Percentiles rank a stretch among this genome's conserved stretches.
These are phyloP conservation scores for Pestalotiopsis sp. DNA, from an alignment of 2,329 filamentous ascomycete species.

Conservation along the genomic window DNA sequence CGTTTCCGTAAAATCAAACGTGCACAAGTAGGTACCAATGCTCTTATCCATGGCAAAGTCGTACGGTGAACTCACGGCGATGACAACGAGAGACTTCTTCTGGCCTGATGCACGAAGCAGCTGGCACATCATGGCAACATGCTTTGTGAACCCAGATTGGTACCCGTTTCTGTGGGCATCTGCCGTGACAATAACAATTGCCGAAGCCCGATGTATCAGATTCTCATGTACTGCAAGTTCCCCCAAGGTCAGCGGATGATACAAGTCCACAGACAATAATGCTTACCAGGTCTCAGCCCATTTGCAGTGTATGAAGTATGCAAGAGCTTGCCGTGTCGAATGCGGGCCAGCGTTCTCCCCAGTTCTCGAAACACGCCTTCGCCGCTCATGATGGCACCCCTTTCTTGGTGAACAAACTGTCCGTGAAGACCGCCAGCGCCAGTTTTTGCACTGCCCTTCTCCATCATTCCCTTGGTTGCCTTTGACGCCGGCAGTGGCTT, in stretches of 20 bases:
- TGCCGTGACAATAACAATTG: conserved; percentile 88
- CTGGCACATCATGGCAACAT: conserved; percentile 93
- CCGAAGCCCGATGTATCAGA: conserved; percentile 83
- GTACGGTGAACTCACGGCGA: conserved; percentile 93
- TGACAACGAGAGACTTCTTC: conserved; percentile 87
- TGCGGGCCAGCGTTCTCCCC: conserved; percentile 83
- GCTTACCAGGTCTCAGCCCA: conserved; percentile 74
- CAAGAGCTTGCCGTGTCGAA: conserved; percentile 81
- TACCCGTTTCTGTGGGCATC: conserved; percentile 94
- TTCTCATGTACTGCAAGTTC: conserved; percentile 76
- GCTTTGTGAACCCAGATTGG: conserved; percentile 92
- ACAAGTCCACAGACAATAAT: background rate
- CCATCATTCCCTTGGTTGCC: conserved; percentile 71
- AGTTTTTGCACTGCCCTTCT: conserved; percentile 47
- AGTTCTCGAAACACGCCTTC: conserved; percentile 92
- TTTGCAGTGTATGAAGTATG: conserved; percentile 97
- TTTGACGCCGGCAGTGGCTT: conserved; percentile 92
- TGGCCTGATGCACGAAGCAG: conserved; percentile 77
- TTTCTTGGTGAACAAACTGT: conserved; percentile 59
- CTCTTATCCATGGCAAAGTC: conserved; percentile 93
- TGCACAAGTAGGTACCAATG: conserved; percentile 92
- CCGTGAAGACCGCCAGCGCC: conserved; percentile 50
- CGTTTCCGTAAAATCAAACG: conserved; percentile 94
- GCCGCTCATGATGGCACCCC: conserved; percentile 78
- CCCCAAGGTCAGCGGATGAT: conserved; percentile 16